A percentile compares a stretch with the other conserved stretches of the same genome.
Conservation (phyloP, 179 eudicot genomes). For the Nepenthes alata region DNA sequence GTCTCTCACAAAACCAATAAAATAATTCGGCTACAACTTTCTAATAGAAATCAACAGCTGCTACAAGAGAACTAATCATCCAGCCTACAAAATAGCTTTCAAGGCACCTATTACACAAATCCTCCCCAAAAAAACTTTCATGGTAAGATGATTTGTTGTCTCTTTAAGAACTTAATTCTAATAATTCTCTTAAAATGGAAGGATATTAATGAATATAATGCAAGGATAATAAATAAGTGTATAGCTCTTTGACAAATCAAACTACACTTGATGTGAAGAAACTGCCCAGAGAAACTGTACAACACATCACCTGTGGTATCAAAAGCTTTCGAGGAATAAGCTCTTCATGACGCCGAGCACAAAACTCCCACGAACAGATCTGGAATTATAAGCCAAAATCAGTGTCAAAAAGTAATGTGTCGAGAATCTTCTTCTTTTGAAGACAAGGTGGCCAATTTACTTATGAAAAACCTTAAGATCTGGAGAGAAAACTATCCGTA, state of each 20-base stretch:
- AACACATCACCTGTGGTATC: slow-evolving; percentile 59
- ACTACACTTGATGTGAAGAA: not conserved
- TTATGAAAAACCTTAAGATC: slow-evolving; percentile 56
- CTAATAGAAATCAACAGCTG: not conserved
- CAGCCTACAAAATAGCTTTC: too few relatives aligned
- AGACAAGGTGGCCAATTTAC: slow-evolving; percentile 2
- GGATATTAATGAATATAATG: not conserved
- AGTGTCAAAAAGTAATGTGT: slow-evolving; percentile 4
- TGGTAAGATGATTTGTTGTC: too few relatives aligned
- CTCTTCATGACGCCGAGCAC: slow-evolving; percentile 91
- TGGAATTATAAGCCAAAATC: slow-evolving; percentile 10
- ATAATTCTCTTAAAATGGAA: not conserved
- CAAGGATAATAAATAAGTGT: too few relatives aligned
- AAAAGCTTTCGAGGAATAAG: slow-evolving; percentile 78
- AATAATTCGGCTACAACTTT: too few relatives aligned
- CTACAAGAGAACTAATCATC: not conserved
- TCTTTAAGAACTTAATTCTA: too few relatives aligned
- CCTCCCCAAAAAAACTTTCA: not conserved
- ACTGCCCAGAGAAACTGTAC: not conserved
- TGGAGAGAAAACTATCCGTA: slow-evolving; percentile 83
- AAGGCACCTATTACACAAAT: not conserved
- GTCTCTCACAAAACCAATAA: too few relatives aligned
- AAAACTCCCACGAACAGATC: slow-evolving; percentile 99
- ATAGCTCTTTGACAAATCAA: not conserved
- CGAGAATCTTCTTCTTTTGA: not conserved